Evolutionary conservation across 129 eudicot species (phyloP), one percentile per base, ranked within the genome.

Genomic region (Rutidosis leptorrhynchoides): DNA sequence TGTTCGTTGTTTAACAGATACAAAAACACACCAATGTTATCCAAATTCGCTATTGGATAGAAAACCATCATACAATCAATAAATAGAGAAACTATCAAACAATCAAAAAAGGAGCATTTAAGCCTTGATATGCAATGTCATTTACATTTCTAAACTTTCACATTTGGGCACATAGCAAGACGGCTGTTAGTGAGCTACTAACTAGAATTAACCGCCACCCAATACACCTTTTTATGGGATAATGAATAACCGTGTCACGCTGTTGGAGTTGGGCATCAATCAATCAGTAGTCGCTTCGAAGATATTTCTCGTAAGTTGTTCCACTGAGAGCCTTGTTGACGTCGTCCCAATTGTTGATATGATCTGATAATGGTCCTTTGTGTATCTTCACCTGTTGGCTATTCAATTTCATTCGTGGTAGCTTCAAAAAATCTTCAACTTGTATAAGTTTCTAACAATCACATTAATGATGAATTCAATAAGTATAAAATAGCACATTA

Each of bases 321-420:
- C 98, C 98, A 12, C 59, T 60, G 8, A 93, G 87, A 14, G 91
- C 80, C 74, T 54, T 82, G 55, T 74, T 80, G 6, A 93, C 87
- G 11, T 80, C 95, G 0, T 80, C 83, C 96, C 96, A 88, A 60
- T 93, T 93, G 70, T 67, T 68, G 26, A 93, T 80, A 55, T 93
- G 88, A 23, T 88, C 87, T 25, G 80, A 73, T 46, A 93, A 71
- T 6, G 92, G 77, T 24, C 98, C 96, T 78, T 77, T 74, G 79
- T 91, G 97, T 71, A 91, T 91, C 83, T 83, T 91, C 42, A 87
- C 90, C 56, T 87, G 97, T 7, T 70, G 74, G 55, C 95, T 90
- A n/a, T 77, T 81, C 9, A 87, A 81, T 62, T 81, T 76, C 83
- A 79, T 69, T 37, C 24, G 63, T 8, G 93, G 84, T 58, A 90